A percentile compares a stretch with the other conserved stretches of the same genome.
Evolutionary conservation across 306 rosid genomes (phyloP).

Genomic region (peach (Prunus persica)): Prunus_persica_NCBIv2 NC_034016.1:15901501-15902000

Average conservation of each 20-base stretch:
- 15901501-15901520: neutral
- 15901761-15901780: neutral
- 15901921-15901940: neutral
- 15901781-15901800: neutral
- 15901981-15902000: constrained; percentile 15
- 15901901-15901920: neutral
- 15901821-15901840: neutral
- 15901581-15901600: neutral
- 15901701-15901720: neutral
- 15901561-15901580: neutral
- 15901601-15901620: neutral
- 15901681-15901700: neutral
- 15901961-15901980: constrained; percentile 11
- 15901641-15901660: neutral
- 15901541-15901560: neutral
- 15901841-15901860: neutral
- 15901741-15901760: neutral
- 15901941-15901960: neutral
- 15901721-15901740: neutral
- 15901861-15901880: neutral
- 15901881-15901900: neutral
- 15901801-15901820: neutral
- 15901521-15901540: neutral
- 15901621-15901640: neutral
- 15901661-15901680: neutral